A percentile compares a stretch with the other conserved stretches of the same genome.
phyloP scores from a whole-genome alignment of 2,329 filamentous ascomycete species.

The Neopestalotiopsis clavispora region DNA sequence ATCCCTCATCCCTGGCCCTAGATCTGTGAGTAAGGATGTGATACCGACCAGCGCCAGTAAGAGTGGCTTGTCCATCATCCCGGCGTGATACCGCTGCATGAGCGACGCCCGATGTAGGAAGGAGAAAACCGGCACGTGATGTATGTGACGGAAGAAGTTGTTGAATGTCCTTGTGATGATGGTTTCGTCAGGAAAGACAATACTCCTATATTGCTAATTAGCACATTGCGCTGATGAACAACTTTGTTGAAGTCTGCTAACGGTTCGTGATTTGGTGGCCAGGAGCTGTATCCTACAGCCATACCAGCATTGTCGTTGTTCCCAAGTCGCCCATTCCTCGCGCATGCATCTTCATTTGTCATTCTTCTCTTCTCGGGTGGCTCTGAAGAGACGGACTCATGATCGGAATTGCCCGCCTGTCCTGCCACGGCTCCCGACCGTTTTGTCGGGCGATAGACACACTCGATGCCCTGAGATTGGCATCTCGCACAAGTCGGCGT shows the following conservation, averaged over 20 bases:
- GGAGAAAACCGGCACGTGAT: slow-evolving; percentile 63
- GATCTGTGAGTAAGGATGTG: slow-evolving; percentile 59
- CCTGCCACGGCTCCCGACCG: slow-evolving; percentile 32
- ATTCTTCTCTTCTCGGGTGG: slow-evolving; percentile 37
- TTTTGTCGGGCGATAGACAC: slow-evolving; percentile 42
- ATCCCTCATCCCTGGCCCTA: slow-evolving; percentile 55
- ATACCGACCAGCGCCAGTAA: slow-evolving; percentile 61
- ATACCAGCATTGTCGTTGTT: slow-evolving; percentile 16
- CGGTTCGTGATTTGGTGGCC: slow-evolving; percentile 33
- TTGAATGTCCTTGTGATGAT: slow-evolving; percentile 59
- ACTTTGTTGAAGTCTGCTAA: slow-evolving; percentile 25
- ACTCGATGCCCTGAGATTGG: slow-evolving; percentile 58
- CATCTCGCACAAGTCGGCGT: slow-evolving; percentile 59
- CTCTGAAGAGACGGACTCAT: slow-evolving; percentile 39
- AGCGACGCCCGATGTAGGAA: slow-evolving; percentile 64
- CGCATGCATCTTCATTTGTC: slow-evolving; percentile 35
- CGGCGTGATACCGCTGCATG: slow-evolving; percentile 63
- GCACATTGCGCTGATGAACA: slow-evolving; percentile 38
- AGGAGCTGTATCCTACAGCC: slow-evolving; percentile 41
- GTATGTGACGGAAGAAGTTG: slow-evolving; percentile 62
- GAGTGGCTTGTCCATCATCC: slow-evolving; percentile 59
- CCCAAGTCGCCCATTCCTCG: slow-evolving; percentile 31
- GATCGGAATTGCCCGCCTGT: slow-evolving; percentile 36
- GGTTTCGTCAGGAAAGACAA: slow-evolving; percentile 47
- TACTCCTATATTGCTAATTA: slow-evolving; percentile 41